Percentiles rank a stretch among this genome's conserved stretches.
These are phyloP conservation scores for Phalaenopsis aphrodite DNA, from an alignment of 106 monocot species.

Conservation along the genomic window DNA sequence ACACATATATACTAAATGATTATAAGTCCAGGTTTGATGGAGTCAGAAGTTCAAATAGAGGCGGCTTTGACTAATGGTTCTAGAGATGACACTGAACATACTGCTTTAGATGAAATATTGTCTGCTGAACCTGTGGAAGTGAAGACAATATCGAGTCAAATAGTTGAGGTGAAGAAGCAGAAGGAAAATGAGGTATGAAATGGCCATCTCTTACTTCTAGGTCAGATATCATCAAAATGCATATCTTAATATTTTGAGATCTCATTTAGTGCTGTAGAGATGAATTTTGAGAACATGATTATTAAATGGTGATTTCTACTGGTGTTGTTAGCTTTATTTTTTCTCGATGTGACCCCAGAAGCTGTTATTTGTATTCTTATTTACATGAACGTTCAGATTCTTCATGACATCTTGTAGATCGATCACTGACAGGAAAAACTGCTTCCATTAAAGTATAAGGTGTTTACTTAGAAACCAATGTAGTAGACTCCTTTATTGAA, in stretches of 20 bases:
- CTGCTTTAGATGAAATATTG: conserved; percentile 52
- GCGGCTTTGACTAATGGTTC: background rate
- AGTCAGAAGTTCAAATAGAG: conserved; percentile 16
- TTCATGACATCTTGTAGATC: background rate
- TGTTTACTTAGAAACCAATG: background rate
- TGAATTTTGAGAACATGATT: background rate
- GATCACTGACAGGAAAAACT: background rate
- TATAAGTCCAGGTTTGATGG: conserved; percentile 11
- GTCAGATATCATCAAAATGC: background rate
- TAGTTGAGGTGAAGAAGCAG: conserved; percentile 11
- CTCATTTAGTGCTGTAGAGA: background rate
- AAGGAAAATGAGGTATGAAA: conserved; percentile 44
- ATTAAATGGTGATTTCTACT: background rate
- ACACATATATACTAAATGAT: background rate
- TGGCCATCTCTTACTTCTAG: background rate
- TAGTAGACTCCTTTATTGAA: background rate
- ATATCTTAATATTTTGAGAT: background rate
- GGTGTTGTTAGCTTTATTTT: background rate
- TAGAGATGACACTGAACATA: conserved; percentile 21
- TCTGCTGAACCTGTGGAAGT: conserved; percentile 17
- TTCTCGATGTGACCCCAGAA: background rate
- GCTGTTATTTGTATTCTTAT: background rate
- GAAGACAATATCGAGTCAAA: conserved; percentile 6
- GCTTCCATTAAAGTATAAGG: background rate
- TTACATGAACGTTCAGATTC: background rate